Evolutionary conservation across 441 rosid genomes (phyloP).

Genomic region (Pelargonium fulgidum): DNA sequence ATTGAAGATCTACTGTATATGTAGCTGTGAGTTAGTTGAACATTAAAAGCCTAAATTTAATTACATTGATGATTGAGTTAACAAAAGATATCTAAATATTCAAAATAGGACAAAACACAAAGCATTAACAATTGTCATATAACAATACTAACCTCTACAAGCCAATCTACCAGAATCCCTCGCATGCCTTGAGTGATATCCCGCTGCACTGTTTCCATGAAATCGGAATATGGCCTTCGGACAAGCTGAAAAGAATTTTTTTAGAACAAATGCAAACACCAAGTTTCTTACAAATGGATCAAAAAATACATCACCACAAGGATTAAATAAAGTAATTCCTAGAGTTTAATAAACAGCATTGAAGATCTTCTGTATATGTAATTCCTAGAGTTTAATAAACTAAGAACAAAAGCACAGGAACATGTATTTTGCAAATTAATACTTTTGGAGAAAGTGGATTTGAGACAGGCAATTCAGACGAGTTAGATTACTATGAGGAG

Average conservation of each 20-base stretch:
- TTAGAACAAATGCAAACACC: no score
- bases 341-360: no score
- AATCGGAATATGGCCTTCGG: background rate
- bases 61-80: background rate
- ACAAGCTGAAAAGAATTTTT: background rate
- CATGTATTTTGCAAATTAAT: no score
- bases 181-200: constrained; percentile 59
- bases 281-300: no score
- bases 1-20: background rate
- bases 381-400: no score
- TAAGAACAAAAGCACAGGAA: no score
- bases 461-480: no score
- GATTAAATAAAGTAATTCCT: no score
- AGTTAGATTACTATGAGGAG: no score
- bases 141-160: constrained; percentile 51
- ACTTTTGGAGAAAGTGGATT: no score
- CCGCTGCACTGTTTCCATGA: constrained; percentile 40
- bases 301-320: no score
- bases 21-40: background rate
- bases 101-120: background rate
- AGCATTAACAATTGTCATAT: background rate
- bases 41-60: background rate
- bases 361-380: no score
- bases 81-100: background rate
- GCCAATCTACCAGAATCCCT: constrained; percentile 66